phyloP scores from a whole-genome alignment of 345 rosid species.

The Eucalyptus lansdowneana region DNA sequence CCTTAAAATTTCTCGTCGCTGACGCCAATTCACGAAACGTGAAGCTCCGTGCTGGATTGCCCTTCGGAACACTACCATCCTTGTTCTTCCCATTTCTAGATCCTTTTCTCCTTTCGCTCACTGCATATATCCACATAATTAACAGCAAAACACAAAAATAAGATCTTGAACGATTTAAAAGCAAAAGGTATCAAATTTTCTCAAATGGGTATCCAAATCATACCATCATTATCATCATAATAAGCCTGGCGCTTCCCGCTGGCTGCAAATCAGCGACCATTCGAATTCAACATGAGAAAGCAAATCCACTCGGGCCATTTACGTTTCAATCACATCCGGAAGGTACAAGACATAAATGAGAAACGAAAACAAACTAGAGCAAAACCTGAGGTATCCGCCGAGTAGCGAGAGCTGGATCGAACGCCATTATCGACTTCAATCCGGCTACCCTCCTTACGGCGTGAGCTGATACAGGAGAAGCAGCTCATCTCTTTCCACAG shows the following conservation, averaged over 20 bases:
- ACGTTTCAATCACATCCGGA: not conserved
- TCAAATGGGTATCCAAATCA: not conserved
- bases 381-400: constrained; percentile 39
- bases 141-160: not conserved
- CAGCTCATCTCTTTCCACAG: constrained; percentile 45
- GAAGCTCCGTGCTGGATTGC: constrained; percentile 62
- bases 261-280: not conserved
- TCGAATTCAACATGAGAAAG: not conserved
- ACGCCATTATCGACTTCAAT: constrained; percentile 53
- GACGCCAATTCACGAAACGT: constrained; percentile 72
- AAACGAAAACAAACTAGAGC: not conserved
- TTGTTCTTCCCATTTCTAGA: constrained; percentile 10
- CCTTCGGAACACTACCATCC: not conserved
- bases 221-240: constrained; percentile 14
- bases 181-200: not conserved
- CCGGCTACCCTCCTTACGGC: constrained; percentile 33
- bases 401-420: constrained; percentile 30
- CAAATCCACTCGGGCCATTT: not conserved
- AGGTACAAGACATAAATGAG: not conserved
- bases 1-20: constrained; percentile 68
- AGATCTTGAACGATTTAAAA: not conserved
- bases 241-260: constrained; percentile 10
- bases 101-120: not conserved
- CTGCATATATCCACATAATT: not conserved
- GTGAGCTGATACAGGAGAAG: constrained; percentile 63